Evolutionary conservation across 208 protist species (phyloP).

Genomic region (Angomonas deanei): DNA sequence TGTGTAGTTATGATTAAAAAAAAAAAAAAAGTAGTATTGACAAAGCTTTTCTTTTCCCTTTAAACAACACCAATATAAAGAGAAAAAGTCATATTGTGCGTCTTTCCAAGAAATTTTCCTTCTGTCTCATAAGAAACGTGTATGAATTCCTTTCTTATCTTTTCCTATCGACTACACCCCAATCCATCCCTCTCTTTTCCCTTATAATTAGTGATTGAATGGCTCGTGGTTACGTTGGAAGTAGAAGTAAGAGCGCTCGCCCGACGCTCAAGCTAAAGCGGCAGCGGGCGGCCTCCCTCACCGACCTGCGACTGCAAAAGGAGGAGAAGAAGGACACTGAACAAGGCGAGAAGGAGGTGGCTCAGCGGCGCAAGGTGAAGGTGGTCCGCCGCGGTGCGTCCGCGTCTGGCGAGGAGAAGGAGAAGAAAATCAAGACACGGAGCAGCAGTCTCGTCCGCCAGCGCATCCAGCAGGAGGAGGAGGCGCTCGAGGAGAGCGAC

Average conservation of each 20-base stretch:
- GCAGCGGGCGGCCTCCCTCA: conserved; percentile 42
- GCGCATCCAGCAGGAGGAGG: conserved; percentile 45
- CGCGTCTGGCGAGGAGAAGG: no score
- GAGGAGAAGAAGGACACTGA: conserved; percentile 16
- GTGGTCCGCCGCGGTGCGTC: no score
- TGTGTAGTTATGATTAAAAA: conserved; percentile 3
- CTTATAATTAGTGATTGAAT: no score
- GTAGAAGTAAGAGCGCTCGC: conserved; percentile 67
- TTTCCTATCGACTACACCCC: no score
- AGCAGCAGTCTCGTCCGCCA: conserved; percentile 10
- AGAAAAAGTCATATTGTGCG: no score
- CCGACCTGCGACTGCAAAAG: conserved; percentile 16
- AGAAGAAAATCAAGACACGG: no score
- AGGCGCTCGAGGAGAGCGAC: conserved; percentile 40
- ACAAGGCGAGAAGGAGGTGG: conserved; percentile 7
- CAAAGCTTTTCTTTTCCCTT: conserved; percentile 5
- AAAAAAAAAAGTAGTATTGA: neutral
- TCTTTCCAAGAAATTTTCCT: no score
- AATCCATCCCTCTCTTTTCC: no score
- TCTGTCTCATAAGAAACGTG: conserved; percentile 1
- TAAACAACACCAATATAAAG: no score
- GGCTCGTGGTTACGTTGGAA: conserved; percentile 78
- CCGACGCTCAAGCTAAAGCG: conserved; percentile 73
- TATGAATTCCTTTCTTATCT: no score
- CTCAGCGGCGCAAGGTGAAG: no score